Evolutionary conservation across 2,329 filamentous ascomycete genomes (phyloP).

Genomic region (Neospermospora avenae): DNA sequence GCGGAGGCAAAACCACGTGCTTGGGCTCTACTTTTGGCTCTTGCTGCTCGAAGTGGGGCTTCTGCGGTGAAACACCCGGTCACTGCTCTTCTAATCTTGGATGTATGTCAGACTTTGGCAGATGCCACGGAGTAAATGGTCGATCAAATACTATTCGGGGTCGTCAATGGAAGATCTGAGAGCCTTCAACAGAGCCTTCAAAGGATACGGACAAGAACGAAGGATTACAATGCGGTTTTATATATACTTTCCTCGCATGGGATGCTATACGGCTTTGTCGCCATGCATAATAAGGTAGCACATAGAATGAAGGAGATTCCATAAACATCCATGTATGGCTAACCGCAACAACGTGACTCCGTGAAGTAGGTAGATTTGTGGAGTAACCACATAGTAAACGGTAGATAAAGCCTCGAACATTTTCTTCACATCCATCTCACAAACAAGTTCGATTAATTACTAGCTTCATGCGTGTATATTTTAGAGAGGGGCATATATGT

Average conservation of each 20-base stretch:
- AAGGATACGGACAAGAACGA: too few relatives aligned
- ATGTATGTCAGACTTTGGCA: slow-evolving; percentile 12
- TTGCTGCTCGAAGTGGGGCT: slow-evolving; percentile 15
- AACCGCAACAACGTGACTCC: background rate
- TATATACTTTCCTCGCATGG: background rate
- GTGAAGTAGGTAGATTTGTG: background rate
- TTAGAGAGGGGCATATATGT: too few relatives aligned
- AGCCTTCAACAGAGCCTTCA: background rate
- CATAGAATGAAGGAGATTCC: background rate
- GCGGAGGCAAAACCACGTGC: slow-evolving; percentile 3
- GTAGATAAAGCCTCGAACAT: too few relatives aligned
- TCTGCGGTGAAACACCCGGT: slow-evolving; percentile 3
- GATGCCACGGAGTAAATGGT: slow-evolving; percentile 5
- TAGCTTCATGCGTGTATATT: too few relatives aligned
- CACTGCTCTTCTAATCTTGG: slow-evolving; percentile 10
- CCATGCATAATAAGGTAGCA: background rate
- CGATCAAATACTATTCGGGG: background rate
- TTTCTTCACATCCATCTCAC: too few relatives aligned
- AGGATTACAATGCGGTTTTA: background rate
- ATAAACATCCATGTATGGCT: background rate
- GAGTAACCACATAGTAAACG: too few relatives aligned
- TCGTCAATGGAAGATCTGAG: background rate
- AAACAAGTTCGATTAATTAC: too few relatives aligned
- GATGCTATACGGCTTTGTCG: background rate
- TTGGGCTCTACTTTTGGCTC: slow-evolving; percentile 1